Conservation (phyloP, 1,284 basidiomycete species). For the Ceratobasidium sp. region DNA sequence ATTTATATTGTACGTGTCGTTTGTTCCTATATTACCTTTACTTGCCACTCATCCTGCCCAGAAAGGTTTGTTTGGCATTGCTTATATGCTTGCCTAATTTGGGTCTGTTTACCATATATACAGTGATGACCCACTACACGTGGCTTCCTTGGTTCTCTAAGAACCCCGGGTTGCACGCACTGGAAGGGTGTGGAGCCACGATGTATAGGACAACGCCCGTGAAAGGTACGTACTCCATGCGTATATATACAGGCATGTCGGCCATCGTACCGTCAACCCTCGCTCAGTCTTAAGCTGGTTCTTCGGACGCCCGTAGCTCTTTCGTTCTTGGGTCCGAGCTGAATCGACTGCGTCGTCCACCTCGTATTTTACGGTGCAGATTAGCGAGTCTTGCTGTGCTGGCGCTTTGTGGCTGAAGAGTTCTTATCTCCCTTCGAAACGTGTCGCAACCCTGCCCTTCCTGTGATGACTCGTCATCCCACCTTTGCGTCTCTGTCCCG, state of each 20-base stretch:
- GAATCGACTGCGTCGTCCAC: conserved; percentile 4
- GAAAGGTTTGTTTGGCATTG: neutral
- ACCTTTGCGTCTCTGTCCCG: conserved; percentile 17
- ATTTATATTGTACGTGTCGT: neutral
- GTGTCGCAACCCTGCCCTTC: neutral
- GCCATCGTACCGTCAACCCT: neutral
- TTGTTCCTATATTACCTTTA: neutral
- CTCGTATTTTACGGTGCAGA: neutral
- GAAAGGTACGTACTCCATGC: conserved; percentile 19
- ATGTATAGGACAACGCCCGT: neutral
- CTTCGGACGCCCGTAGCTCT: neutral
- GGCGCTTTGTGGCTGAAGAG: neutral
- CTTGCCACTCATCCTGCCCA: neutral
- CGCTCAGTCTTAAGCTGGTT: conserved; percentile 28
- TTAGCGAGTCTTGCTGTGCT: too few species aligned
- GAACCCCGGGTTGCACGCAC: conserved; percentile 5
- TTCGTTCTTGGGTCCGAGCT: neutral
- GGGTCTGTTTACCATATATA: neutral
- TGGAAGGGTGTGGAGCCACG: conserved; percentile 15
- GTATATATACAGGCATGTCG: neutral
- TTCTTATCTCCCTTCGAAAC: neutral
- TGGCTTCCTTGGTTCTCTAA: conserved; percentile 29
- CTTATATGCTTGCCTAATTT: neutral
- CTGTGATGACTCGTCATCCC: conserved; percentile 3
- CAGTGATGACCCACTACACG: conserved; percentile 9